A percentile compares a stretch with the other conserved stretches of the same genome.
phyloP scores from a whole-genome alignment of 2,329 filamentous ascomycete species.

The Emericellopsis cladophorae region DNA sequence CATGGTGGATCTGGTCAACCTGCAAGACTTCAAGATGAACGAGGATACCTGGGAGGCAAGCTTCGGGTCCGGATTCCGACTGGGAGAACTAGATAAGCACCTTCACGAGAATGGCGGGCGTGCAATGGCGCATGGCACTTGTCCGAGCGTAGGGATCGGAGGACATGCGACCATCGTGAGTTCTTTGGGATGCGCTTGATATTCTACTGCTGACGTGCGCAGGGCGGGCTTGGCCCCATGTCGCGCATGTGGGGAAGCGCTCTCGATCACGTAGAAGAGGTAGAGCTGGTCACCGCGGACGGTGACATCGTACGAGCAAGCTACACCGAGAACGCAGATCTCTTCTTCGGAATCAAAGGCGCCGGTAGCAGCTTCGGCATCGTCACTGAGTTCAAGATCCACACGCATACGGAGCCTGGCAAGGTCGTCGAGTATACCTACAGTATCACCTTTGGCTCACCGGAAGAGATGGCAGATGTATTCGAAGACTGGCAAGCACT shows the following conservation, averaged over 20 bases:
- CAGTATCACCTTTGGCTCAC: constrained; percentile 33
- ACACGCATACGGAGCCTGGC: constrained; percentile 41
- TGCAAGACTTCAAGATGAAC: constrained; percentile 41
- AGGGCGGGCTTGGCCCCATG: constrained; percentile 45
- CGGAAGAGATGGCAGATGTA: constrained; percentile 30
- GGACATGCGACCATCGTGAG: constrained; percentile 44
- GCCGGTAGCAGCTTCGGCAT: constrained; percentile 44
- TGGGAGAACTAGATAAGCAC: constrained; percentile 36
- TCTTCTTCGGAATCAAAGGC: constrained; percentile 45
- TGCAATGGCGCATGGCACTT: constrained; percentile 48
- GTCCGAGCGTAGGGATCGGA: constrained; percentile 44
- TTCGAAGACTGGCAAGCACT: constrained; percentile 48
- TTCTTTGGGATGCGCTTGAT: background rate
- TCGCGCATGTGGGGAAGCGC: constrained; percentile 46
- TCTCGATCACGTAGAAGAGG: constrained; percentile 41
- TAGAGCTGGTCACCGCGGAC: constrained; percentile 43
- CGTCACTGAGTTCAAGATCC: constrained; percentile 42
- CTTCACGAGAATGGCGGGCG: constrained; percentile 37
- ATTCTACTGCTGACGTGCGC: background rate
- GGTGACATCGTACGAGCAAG: constrained; percentile 36
- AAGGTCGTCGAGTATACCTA: constrained; percentile 47
- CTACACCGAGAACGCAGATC: constrained; percentile 31
- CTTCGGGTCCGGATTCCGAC: constrained; percentile 38
- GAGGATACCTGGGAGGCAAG: constrained; percentile 36
- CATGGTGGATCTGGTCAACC: constrained; percentile 39